These are phyloP conservation scores for Nakataea oryzae DNA, from an alignment of 2,329 filamentous ascomycete species.

Conservation along the genomic window DNA sequence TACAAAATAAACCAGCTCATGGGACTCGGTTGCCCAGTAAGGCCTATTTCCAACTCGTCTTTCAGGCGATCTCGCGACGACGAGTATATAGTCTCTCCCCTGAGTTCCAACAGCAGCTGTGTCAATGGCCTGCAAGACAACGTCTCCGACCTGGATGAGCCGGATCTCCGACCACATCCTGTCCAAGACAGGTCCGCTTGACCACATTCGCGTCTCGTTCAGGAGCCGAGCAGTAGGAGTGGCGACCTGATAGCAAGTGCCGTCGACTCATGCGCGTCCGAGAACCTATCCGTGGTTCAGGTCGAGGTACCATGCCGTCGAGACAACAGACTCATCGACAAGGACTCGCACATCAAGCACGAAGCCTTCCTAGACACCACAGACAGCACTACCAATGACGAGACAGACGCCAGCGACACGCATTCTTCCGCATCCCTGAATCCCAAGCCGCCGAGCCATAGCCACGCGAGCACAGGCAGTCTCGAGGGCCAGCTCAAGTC, in stretches of 20 bases:
- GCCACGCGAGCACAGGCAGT: background rate
- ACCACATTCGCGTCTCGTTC: background rate
- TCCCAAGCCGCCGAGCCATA: background rate
- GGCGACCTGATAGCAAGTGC: background rate
- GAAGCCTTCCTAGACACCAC: no score
- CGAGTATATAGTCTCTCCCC: constrained; percentile 9
- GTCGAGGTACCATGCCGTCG: background rate
- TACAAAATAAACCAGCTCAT: constrained; percentile 31
- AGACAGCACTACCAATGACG: no score
- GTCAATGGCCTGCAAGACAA: constrained; percentile 8
- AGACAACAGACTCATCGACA: background rate
- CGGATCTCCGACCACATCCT: background rate
- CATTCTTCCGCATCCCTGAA: background rate
- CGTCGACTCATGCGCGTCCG: background rate
- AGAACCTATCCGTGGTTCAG: background rate
- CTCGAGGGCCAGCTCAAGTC: background rate
- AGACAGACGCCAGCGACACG: background rate
- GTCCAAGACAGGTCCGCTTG: background rate
- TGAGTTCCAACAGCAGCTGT: constrained; percentile 8
- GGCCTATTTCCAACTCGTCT: background rate
- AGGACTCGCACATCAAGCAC: background rate
- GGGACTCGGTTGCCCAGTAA: constrained; percentile 20
- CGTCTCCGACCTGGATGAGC: constrained; percentile 10
- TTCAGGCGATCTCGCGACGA: background rate
- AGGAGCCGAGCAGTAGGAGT: background rate